Base-by-base conservation (phyloP, 2,329 filamentous ascomycete genomes). In the Talaromyces sp. region DNA sequence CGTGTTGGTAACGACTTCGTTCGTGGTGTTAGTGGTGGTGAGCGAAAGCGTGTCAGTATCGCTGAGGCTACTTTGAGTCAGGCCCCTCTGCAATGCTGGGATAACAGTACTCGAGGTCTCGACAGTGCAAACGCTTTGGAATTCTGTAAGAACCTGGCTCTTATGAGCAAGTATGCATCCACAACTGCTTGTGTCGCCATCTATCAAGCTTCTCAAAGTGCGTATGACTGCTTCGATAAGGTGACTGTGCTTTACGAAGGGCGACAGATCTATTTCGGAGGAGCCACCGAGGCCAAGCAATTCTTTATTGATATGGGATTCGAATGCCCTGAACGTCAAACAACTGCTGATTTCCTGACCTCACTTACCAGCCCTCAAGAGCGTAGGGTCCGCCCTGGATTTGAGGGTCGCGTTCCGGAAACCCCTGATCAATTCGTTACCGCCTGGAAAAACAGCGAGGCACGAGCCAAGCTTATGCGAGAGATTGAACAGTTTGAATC, bases 201-300 rank as follows among this genome's bases (percentile, higher is more conserved):
- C 37, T 88, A 87, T 71, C 80, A 82, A 70, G 80, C 80, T 41
- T 80, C 79, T 7, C 80, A 82, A 69, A 79, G 73, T 62, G 77
- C 80, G 45, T 82, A 82, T 62, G 83, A 87, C 66, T 78, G 86
- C 27, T 93, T 93, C 69, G 90, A 93, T 75, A 92, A 92, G 73
- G 86, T 86, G 0, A 83, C 86, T 0, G 88, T 93, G 0, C 79
- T 93, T 0, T 92, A 93, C 72, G 89, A 92, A 70, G 91, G 91
- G 1, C 84, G 89, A 1, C 86, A 93, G 72, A 93, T 94, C 70
- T 94, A 88, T 79, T 93, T 90, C 69, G 91, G 91, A 0, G 84
- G 84, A 0, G 86, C 87, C 0, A 73, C 73, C 6, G 77, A 83
- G 2, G 90, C 90, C 0, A 88, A 84, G 70, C 74, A 73, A 0